Evolutionary conservation across 176 grass and related monocot species (phyloP), one percentile per base, ranked within the genome.

Genomic region (Oryza longistaminata): DNA sequence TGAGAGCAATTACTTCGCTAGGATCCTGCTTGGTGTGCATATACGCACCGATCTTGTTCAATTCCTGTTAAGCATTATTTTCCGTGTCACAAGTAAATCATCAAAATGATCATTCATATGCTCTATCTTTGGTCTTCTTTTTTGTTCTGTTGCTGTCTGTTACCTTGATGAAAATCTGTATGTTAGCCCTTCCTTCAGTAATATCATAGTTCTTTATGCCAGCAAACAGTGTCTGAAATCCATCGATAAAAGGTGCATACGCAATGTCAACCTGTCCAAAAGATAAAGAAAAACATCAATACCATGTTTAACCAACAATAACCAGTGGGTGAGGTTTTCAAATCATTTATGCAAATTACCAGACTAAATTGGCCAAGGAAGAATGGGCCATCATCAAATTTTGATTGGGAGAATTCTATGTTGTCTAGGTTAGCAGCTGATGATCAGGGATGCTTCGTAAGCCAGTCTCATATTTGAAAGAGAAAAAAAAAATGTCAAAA

Each of bases 311-410:
- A 13, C 26, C 6, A 25, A 37, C 17, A 53, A 74, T 37, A 79
- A 49, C 34, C 80, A 75, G 44, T 11, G 37, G 64, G 21, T 53
- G 15, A 16, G 43, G 37, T 40, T 19, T 15, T 22, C 13, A 12
- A 66, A 64, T 33, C 7, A 10, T 29, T 31, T 66, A 11, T 15
- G 11, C 49, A 40, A 70, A 66, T 75, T 80, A 94, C 92, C 82
- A 92, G 76, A 90, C 86, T 97, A 67, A 97, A 92, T 68, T 90
- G 79, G 22, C 92, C 94, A 17, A 94, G 89, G 83, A 94, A 97
- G 83, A 94, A 94, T 9, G 90, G 85, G 0, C 91, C 94, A 77
- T 97, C 90, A 68, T 78, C 64, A 66, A 88, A 88, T 65, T 97
- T 94, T 37, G 80, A 88, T 46, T 94, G 73, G 25, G 61, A 76